Base-by-base conservation (phyloP, 2,329 filamentous ascomycete genomes). In the Esteya vermicola region DNA sequence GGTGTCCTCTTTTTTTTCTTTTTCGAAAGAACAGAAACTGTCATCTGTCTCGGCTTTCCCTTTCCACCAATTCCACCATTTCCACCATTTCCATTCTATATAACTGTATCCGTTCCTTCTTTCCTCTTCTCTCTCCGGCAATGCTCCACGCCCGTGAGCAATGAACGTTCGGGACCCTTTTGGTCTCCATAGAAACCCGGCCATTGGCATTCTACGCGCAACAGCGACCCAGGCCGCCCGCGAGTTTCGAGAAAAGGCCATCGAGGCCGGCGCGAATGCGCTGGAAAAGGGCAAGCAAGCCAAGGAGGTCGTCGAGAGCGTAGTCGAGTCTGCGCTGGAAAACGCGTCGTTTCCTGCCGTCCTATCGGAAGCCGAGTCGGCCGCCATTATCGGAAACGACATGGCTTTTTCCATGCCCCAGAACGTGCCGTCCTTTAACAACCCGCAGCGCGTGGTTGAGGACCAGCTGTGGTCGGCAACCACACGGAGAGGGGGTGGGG, bases 391-490 rank as follows among this genome's bases (percentile, higher is more conserved):
- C n/a, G n/a, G n/a, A n/a, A n/a, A 57, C 51, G 63, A 67, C 45
- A 79, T 79, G 75, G 63, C 72, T 37, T 85, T 84, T 60, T 64
- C 72, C 36, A 62, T 81, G 28, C 79, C 81, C 14, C 74, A 72
- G 55, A 76, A 81, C 60, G 67, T 78, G n/a, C 80, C 79, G 40
- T 75, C 75, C 50, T 82, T 83, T 54, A 64, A 62, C 46, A 72
- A 74, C 56, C 70, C 77, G 21, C 72, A 79, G 58, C 71, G 78
- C 55, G 60, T 70, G 47, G 57, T 72, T 50, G 79, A 84, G 57
- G 78, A 84, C 56, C 66, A 64, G 44, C 67, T 74, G 44, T 85
- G 81, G 81, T 67, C 68, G 27, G 62, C 65, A 21, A 16, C 35
- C 5, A 28, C 16, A 4, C 23, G 25, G n/a, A 27, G 32, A 23